phyloP scores from a whole-genome alignment of 257 asterid species.

The Solanum bukasovii region DNA sequence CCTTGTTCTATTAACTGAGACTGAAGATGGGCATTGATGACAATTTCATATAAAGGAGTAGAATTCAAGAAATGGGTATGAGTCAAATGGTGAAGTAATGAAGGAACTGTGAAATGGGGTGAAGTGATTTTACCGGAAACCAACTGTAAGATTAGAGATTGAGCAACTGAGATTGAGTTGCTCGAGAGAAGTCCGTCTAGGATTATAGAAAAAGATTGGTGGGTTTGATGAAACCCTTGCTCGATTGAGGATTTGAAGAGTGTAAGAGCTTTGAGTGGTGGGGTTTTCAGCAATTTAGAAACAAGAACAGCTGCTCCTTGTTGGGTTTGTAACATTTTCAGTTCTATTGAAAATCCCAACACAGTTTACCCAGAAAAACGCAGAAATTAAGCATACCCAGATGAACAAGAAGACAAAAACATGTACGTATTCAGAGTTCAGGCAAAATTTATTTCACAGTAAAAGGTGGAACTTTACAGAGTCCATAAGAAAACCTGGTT shows the following conservation, averaged over 20 bases:
- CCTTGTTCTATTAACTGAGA: constrained; percentile 31
- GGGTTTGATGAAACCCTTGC: constrained; percentile 37
- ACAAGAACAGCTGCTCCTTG: constrained; percentile 10
- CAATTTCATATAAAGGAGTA: constrained; percentile 36
- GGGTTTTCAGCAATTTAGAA: constrained; percentile 45
- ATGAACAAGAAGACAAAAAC: background rate
- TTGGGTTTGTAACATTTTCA: background rate
- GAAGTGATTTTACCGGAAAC: constrained; percentile 44
- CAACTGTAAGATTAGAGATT: constrained; percentile 36
- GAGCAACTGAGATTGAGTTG: constrained; percentile 30
- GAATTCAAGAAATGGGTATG: constrained; percentile 6
- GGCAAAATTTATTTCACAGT: background rate
- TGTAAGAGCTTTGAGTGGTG: constrained; percentile 46
- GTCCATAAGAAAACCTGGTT: background rate
- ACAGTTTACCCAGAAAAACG: background rate
- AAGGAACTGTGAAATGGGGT: constrained; percentile 32
- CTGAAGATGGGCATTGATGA: constrained; percentile 38
- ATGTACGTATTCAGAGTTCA: background rate
- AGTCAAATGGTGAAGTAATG: constrained; percentile 34
- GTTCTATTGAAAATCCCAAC: background rate
- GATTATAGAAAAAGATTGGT: constrained; percentile 34
- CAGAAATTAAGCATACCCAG: background rate
- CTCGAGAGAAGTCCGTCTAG: constrained; percentile 40
- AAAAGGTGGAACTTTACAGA: background rate
- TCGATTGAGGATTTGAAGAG: constrained; percentile 36